Conservation (phyloP, 148 eudicot genomes). For the Drosera capensis region DNA sequence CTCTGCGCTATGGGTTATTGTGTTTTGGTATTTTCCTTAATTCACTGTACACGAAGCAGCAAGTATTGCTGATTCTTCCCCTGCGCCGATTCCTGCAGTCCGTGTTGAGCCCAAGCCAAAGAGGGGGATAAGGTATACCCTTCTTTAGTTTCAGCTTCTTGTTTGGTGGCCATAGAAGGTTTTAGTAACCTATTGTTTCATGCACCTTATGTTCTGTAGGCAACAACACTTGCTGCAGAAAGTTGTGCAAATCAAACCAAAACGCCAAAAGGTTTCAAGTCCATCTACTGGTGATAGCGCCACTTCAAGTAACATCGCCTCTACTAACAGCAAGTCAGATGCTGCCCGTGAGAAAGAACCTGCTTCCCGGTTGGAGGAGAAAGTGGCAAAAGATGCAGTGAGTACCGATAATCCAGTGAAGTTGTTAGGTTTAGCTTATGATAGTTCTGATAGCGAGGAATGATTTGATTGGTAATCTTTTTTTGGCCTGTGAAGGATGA, state of each 20-base stretch:
- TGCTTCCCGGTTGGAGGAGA: constrained; percentile 6
- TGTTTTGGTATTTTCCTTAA: constrained; percentile 18
- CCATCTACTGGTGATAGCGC: constrained; percentile 13
- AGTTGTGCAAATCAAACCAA: constrained; percentile 77
- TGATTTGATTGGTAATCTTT: too few relatives aligned
- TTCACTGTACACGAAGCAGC: constrained; percentile 69
- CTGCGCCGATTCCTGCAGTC: constrained; percentile 63
- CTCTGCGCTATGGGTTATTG: not conserved
- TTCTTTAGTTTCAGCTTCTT: not conserved
- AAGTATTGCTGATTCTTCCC: constrained; percentile 58
- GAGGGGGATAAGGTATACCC: constrained; percentile 73
- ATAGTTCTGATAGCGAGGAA: constrained; percentile 75
- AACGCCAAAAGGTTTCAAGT: constrained; percentile 38
- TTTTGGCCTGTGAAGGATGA: too few relatives aligned
- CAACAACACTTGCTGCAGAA: constrained; percentile 81
- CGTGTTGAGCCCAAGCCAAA: constrained; percentile 94
- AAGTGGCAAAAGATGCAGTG: constrained; percentile 12
- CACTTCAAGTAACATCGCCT: constrained; percentile 6
- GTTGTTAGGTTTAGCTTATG: constrained; percentile 64
- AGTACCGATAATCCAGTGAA: constrained; percentile 35
- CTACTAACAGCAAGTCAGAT: constrained; percentile 8
- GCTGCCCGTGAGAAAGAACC: constrained; percentile 12
- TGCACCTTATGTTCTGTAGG: constrained; percentile 19
- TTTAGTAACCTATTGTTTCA: not conserved
- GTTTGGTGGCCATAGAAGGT: constrained; percentile 1